Percentiles rank a stretch among this genome's conserved stretches.
phyloP scores from a whole-genome alignment of 257 asterid species.

The Solanum peruvianum region DNA sequence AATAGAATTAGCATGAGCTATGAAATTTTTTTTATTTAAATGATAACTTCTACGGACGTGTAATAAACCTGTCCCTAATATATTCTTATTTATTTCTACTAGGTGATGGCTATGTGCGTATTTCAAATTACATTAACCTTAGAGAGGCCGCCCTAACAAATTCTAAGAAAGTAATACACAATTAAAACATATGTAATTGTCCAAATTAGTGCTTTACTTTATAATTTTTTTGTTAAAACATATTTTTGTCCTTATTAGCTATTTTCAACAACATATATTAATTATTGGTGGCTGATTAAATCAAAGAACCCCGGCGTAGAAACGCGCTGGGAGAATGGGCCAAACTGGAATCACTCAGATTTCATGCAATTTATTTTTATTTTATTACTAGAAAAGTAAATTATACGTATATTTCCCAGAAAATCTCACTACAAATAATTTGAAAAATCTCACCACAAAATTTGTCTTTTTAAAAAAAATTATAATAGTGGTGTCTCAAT shows the following conservation, averaged over 20 bases:
- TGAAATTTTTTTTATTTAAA: neutral
- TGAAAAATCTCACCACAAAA: neutral
- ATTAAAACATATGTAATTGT: neutral
- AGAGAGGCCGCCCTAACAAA: neutral
- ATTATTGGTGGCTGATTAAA: neutral
- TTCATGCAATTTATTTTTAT: neutral
- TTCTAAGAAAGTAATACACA: neutral
- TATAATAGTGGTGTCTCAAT: neutral
- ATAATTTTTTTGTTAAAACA: neutral
- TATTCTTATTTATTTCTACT: neutral
- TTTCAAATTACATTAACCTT: neutral
- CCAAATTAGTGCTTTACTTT: neutral
- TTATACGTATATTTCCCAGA: neutral
- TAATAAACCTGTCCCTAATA: neutral
- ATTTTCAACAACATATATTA: neutral
- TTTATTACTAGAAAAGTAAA: neutral
- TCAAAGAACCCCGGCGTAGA: slow-evolving; percentile 19
- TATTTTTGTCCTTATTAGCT: neutral
- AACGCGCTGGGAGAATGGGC: slow-evolving; percentile 13
- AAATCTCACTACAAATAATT: neutral
- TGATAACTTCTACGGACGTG: neutral
- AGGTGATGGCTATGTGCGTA: neutral
- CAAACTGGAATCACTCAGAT: neutral
- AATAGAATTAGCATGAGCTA: neutral
- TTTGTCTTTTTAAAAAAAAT: neutral